A percentile compares a stretch with the other conserved stretches of the same genome.
Conservation (phyloP, 306 rosid genomes). For the Alnus rubra region DNA sequence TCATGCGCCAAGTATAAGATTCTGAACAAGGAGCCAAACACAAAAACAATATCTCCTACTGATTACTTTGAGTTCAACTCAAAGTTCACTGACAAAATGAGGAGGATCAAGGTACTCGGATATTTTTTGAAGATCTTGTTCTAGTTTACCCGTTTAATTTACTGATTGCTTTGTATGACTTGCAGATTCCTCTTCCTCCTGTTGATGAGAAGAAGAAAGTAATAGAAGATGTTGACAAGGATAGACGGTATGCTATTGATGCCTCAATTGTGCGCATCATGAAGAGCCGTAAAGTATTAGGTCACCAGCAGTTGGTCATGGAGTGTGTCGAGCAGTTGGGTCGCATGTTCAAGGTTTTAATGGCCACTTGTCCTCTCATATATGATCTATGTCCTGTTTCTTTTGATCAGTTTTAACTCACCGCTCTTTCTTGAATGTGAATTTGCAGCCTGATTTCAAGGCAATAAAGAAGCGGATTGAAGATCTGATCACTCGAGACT, state of each 20-base stretch:
- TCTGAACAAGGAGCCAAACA: constrained; percentile 66
- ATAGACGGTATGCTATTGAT: constrained; percentile 85
- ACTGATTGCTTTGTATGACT: constrained; percentile 17
- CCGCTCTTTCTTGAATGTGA: constrained; percentile 3
- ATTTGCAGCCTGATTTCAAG: constrained; percentile 81
- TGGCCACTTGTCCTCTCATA: neutral
- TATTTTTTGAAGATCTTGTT: neutral
- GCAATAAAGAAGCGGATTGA: constrained; percentile 93
- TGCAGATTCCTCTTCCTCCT: constrained; percentile 82
- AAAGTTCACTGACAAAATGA: constrained; percentile 75
- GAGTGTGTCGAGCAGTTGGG: constrained; percentile 81
- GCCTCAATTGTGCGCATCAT: constrained; percentile 83
- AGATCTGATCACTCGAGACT: constrained; percentile 94
- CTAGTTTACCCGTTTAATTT: constrained; percentile 30
- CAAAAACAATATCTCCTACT: constrained; percentile 50
- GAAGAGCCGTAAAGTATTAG: constrained; percentile 80
- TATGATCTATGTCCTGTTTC: neutral
- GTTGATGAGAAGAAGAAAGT: constrained; percentile 83
- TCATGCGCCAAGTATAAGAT: constrained; percentile 84
- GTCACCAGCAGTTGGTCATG: constrained; percentile 65
- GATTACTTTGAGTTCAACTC: constrained; percentile 73
- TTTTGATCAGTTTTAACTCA: neutral
- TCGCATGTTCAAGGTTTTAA: constrained; percentile 76
- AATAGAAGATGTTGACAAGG: constrained; percentile 82
- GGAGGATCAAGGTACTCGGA: constrained; percentile 72